Percentiles rank a stretch among this genome's conserved stretches.
phyloP scores from a whole-genome alignment of 305 asterid genomes.

The Fraxinus greggii region DNA sequence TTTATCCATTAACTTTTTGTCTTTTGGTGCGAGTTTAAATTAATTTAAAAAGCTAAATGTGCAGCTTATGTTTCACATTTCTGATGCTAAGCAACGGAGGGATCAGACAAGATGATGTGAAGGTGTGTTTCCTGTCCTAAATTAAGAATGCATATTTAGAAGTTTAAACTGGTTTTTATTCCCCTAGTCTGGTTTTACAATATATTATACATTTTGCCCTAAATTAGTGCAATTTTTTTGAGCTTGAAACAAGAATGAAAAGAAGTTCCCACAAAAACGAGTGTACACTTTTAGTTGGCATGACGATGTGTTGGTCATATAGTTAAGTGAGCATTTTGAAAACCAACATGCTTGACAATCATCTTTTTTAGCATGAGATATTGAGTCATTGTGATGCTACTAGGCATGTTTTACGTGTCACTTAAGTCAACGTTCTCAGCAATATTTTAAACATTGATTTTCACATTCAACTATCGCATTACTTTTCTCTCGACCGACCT shows the following conservation, averaged over 20 bases:
- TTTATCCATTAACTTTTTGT: constrained; percentile 3
- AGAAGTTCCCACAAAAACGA: neutral
- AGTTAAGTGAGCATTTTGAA: neutral
- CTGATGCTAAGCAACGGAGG: constrained; percentile 68
- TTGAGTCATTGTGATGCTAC: neutral
- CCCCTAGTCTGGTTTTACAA: neutral
- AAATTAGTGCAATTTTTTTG: constrained; percentile 5
- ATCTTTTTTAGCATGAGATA: neutral
- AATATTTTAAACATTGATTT: neutral
- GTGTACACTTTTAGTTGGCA: neutral
- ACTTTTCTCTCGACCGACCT: neutral
- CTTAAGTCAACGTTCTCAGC: neutral
- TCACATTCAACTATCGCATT: neutral
- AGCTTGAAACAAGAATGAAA: constrained; percentile 5
- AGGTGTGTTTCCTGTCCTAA: constrained; percentile 28
- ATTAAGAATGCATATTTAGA: neutral
- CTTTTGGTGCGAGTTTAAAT: constrained; percentile 22
- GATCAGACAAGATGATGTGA: constrained; percentile 39
- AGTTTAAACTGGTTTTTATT: neutral
- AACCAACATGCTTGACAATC: neutral
- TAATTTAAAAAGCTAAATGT: constrained; percentile 20
- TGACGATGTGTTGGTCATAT: neutral
- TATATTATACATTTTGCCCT: neutral
- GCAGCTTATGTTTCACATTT: constrained; percentile 93
- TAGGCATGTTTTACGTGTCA: neutral